Percentiles rank a stretch among this genome's conserved stretches.
phyloP scores from a whole-genome alignment of 73 alveolate genomes.

The Blepharisma japonicum region DNA sequence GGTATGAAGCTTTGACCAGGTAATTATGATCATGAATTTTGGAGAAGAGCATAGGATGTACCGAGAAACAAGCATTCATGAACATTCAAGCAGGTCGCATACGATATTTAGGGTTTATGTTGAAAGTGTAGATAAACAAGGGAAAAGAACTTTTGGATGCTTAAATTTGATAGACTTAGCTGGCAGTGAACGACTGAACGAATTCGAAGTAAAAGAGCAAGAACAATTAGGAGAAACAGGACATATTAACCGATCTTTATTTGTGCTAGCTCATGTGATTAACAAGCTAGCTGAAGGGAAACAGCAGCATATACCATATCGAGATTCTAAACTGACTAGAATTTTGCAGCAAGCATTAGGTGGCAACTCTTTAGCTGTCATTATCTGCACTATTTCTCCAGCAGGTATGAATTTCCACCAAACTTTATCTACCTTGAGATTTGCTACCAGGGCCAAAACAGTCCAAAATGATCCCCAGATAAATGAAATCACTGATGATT shows the following conservation, averaged over 20 bases:
- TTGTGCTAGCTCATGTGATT: slow-evolving; percentile 79
- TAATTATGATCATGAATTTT: slow-evolving; percentile 74
- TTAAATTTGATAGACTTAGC: slow-evolving; percentile 92
- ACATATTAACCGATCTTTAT: slow-evolving; percentile 81
- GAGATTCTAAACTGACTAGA: slow-evolving; percentile 91
- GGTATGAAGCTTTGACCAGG: slow-evolving; percentile 74
- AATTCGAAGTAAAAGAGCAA: slow-evolving; percentile 48
- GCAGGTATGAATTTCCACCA: slow-evolving; percentile 62
- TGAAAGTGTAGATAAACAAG: slow-evolving; percentile 26
- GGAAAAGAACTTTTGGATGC: slow-evolving; percentile 30
- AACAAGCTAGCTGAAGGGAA: slow-evolving; percentile 77
- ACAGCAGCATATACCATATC: slow-evolving; percentile 80
- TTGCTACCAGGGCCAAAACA: slow-evolving; percentile 88
- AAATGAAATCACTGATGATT: slow-evolving; percentile 61
- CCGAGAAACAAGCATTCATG: slow-evolving; percentile 90
- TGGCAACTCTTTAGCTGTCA: slow-evolving; percentile 86
- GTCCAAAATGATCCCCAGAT: slow-evolving; percentile 66
- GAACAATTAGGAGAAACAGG: slow-evolving; percentile 76
- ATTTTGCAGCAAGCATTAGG: slow-evolving; percentile 86
- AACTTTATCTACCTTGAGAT: slow-evolving; percentile 86
- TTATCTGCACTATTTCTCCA: slow-evolving; percentile 89
- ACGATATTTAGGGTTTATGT: slow-evolving; percentile 72
- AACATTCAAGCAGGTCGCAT: slow-evolving; percentile 93
- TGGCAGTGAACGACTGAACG: slow-evolving; percentile 89
- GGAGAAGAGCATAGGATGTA: slow-evolving; percentile 96